Evolutionary conservation across 164 flowering plant species (phyloP), one percentile per base, ranked within the genome.

Genomic region (Annona cherimola): DNA sequence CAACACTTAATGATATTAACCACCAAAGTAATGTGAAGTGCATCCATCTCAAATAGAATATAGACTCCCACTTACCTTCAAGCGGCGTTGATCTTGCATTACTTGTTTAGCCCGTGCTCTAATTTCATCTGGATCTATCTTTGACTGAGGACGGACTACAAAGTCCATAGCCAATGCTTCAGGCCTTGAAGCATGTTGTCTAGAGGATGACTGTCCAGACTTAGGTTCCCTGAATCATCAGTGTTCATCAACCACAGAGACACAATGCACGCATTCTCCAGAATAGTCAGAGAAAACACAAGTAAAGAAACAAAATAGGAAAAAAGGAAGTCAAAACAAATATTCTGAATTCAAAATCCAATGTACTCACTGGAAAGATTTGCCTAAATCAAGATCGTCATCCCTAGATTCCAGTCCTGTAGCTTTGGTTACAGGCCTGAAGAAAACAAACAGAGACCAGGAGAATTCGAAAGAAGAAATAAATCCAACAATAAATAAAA

Each of bases 91-190:
- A 80, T 96, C 97, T 42, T 86, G 93, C 5, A 82, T 79, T 43
- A 78, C 79, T 83, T 88, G 96, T 79, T 86, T 92, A 59, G 87
- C 87, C 11, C 97, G 87, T 61, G 96, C 96, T 71, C 96, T 82
- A 45, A 94, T 71, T 83, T 84, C 92, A 55, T 92, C 96, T 1
- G 97, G 97, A 73, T 92, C 98, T 78, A 94, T 79, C 83, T 94
- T 94, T 16, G 98, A 94, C 71, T 90, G 93, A n/a, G 98, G 98
- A 19, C 99, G 98, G 63, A 96, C 86, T 20, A 89, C 43, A 77
- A 92, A 96, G 82, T 93, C 98, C 87, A 96, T 66, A 7, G 95
- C 85, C 71, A 88, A 81, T 67, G 99, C 99, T 81, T 93, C 98
- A 40, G 99, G 99, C 79, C 96, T 86, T 19, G 91, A 76, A 39